Base-by-base conservation (phyloP, 495 filamentous ascomycete species). In the Astrothelium subdiscretum region DNA sequence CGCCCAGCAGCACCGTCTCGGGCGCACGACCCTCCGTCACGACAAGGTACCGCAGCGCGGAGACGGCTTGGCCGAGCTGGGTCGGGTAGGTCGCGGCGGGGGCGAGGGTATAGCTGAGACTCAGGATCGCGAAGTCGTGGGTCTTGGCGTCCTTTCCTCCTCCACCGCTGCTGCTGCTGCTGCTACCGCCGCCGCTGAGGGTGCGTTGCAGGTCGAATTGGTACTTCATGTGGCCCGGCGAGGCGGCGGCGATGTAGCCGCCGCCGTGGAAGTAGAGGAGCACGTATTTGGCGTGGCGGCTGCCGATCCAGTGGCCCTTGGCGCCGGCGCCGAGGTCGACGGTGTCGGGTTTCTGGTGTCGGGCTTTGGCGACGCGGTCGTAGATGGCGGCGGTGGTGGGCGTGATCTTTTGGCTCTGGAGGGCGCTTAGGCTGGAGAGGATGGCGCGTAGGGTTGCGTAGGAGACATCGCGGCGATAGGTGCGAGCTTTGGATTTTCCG, bases 221-320 rank as follows among this genome's bases (percentile, higher is more conserved):
- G 73, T 79, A 83, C 40, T 73, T 58, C 61, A 85, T 70, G 65
- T 84, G 79, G 2, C 68, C 71, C 0, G 76, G 38, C 0, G 52
- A 57, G 15, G 73, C 73, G 2, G 82, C 70, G 38, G 82, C 51
- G 10, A 70, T 74, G 70, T 83, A 88, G 54, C 84, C 85, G 59
- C 85, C 85, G 54, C 85, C 85, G 62, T 85, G 83, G 65, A 82
- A 83, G 68, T 81, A 87, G 3, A 87, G 32, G 4, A 88, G 65
- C 0, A 83, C 73, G 32, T 83, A 79, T 69, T 84, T 75, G 11
- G 83, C 83, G 42, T 75, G 71, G 59, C 77, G 76, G 48, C 76
- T 73, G 4, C 85, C 85, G 10, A 87, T 69, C 85, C 85, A 87
- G 65, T 82, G 80, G 29, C 78, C 83, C 59, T 73, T 71, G 10